A percentile compares a stretch with the other conserved stretches of the same genome.
Evolutionary conservation across 441 rosid genomes (phyloP).

Genomic region (Adansonia madagascariensis): DNA sequence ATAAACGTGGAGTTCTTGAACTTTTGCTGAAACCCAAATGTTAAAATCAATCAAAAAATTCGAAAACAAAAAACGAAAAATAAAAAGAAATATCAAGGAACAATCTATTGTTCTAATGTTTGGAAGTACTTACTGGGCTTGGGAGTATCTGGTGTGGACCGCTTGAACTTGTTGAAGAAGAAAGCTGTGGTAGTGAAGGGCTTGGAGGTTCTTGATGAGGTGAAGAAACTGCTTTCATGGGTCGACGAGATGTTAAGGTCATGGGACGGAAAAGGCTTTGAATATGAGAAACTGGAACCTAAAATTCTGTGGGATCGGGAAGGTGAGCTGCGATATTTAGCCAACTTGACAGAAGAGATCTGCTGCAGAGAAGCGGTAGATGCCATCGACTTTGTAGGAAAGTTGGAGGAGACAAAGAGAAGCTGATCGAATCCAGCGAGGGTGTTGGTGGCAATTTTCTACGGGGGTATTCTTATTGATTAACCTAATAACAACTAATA

Average conservation of each 20-base stretch:
- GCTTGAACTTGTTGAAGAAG: constrained; percentile 20
- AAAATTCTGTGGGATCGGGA: background rate
- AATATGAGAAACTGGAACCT: background rate
- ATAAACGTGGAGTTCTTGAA: constrained; percentile 41
- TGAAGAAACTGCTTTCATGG: background rate
- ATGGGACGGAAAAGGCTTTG: background rate
- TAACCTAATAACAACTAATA: too few relatives aligned
- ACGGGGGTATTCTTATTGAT: too few relatives aligned
- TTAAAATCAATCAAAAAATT: background rate
- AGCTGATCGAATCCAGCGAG: background rate
- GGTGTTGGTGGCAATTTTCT: too few relatives aligned
- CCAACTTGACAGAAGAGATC: background rate
- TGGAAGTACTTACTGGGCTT: constrained; percentile 18
- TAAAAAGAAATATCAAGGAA: background rate
- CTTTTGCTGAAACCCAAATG: constrained; percentile 28
- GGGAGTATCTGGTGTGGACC: background rate
- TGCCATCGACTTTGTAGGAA: constrained; percentile 3
- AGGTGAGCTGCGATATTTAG: background rate
- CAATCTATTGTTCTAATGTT: background rate
- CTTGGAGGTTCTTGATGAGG: background rate
- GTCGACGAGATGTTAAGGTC: background rate
- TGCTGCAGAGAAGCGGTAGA: background rate
- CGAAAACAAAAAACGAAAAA: background rate
- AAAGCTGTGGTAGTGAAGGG: constrained; percentile 14
- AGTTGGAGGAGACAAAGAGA: background rate